Conservation (phyloP, 768 basidiomycete genomes). For the Leccinum ochraceum region DNA sequence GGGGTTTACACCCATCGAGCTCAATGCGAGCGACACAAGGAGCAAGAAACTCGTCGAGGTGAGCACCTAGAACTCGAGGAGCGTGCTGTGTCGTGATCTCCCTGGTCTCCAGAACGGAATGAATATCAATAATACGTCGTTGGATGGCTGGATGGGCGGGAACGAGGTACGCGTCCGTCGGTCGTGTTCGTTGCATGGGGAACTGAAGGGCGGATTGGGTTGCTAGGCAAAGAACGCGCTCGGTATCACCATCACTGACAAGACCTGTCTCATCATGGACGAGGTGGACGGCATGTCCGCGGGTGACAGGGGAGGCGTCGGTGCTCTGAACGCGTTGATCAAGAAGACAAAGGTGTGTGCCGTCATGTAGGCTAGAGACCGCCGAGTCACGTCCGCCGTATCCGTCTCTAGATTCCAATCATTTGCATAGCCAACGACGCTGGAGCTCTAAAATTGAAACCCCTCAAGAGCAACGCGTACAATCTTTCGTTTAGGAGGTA, state of each 20-base stretch:
- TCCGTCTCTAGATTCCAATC: conserved; percentile 75
- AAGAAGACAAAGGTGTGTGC: conserved; percentile 80
- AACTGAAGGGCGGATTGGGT: not conserved
- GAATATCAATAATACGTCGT: conserved; percentile 84
- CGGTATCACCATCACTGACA: conserved; percentile 75
- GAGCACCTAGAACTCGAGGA: not conserved
- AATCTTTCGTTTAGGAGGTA: conserved; percentile 79
- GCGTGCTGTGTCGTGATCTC: not conserved
- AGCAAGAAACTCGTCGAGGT: conserved; percentile 98
- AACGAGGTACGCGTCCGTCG: conserved; percentile 47
- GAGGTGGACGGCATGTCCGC: conserved; percentile 99
- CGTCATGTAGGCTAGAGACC: too few species aligned
- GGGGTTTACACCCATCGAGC: conserved; percentile 90
- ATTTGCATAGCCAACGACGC: conserved; percentile 97
- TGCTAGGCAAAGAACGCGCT: conserved; percentile 59
- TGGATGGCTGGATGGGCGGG: conserved; percentile 83
- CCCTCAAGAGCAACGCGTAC: conserved; percentile 70
- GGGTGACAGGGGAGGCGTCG: conserved; percentile 95
- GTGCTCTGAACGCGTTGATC: conserved; percentile 87
- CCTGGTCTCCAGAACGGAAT: conserved; percentile 64
- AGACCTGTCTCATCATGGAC: conserved; percentile 94
- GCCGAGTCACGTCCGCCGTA: not conserved
- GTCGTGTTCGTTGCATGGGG: not conserved
- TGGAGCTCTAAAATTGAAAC: conserved; percentile 87
- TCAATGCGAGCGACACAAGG: conserved; percentile 94